Evolutionary conservation across 257 asterid species (phyloP).

Genomic region (Buddleja alternifolia): DNA sequence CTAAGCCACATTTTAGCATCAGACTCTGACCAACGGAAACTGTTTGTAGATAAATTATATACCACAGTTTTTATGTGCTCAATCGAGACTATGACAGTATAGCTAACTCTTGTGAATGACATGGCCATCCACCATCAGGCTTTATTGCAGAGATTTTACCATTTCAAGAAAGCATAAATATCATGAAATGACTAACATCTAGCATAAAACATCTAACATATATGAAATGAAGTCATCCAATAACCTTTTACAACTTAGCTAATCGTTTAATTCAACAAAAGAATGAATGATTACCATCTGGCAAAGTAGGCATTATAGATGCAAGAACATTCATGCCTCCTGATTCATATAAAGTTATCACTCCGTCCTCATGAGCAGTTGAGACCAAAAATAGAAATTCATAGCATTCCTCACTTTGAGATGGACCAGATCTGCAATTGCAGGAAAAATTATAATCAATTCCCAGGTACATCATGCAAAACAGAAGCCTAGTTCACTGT

Average conservation of each 20-base stretch:
- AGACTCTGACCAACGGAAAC: slow-evolving; percentile 20
- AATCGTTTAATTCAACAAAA: neutral
- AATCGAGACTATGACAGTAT: slow-evolving; percentile 3
- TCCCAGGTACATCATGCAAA: slow-evolving; percentile 22
- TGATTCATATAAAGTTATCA: slow-evolving; percentile 49
- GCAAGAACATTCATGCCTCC: slow-evolving; percentile 73
- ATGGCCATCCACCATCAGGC: slow-evolving; percentile 5
- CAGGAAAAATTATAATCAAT: slow-evolving; percentile 20
- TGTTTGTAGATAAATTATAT: neutral
- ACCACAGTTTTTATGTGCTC: neutral
- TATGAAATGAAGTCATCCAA: slow-evolving; percentile 18
- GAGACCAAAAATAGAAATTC: slow-evolving; percentile 73
- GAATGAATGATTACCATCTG: slow-evolving; percentile 56
- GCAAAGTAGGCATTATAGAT: slow-evolving; percentile 57
- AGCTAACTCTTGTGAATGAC: neutral
- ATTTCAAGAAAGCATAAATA: slow-evolving; percentile 1
- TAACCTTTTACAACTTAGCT: slow-evolving; percentile 12
- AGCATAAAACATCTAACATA: neutral
- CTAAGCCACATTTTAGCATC: slow-evolving; percentile 42
- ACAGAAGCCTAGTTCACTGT: neutral
- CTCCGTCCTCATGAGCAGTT: slow-evolving; percentile 60
- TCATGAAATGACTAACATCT: neutral
- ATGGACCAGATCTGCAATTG: slow-evolving; percentile 52
- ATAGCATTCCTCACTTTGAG: slow-evolving; percentile 69
- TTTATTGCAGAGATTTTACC: neutral